These are phyloP conservation scores for Sicyos baderoa DNA, from an alignment of 306 rosid species.

Conservation along the genomic window DNA sequence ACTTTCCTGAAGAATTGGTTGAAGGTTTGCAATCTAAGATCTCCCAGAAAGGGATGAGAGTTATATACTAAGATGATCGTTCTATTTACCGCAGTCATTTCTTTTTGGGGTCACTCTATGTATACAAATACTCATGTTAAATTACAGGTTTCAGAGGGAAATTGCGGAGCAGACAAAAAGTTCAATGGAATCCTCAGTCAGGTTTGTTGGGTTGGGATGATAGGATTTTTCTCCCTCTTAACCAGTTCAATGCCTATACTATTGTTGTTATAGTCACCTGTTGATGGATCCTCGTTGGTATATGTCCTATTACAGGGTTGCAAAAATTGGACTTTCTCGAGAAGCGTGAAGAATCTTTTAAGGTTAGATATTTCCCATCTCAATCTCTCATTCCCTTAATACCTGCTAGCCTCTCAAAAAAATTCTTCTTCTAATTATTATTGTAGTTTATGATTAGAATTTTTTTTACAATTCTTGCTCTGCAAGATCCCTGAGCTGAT, in stretches of 20 bases:
- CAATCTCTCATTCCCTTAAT: background rate
- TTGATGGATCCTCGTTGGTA: constrained; percentile 6
- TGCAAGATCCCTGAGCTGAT: background rate
- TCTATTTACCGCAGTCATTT: background rate
- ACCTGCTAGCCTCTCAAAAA: background rate
- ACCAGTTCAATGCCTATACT: background rate
- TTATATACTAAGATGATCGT: background rate
- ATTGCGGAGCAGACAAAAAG: constrained; percentile 8
- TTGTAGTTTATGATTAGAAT: background rate
- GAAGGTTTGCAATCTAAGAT: constrained; percentile 16
- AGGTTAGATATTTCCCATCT: constrained; percentile 9
- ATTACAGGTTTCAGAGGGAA: constrained; percentile 23
- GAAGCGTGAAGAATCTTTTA: constrained; percentile 20
- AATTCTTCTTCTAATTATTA: background rate
- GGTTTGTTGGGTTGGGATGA: constrained; percentile 18
- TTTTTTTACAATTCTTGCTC: background rate
- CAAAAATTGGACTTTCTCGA: constrained; percentile 17
- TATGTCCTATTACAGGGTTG: constrained; percentile 12
- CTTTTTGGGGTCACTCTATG: background rate
- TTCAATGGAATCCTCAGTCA: constrained; percentile 23
- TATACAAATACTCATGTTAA: too few relatives aligned
- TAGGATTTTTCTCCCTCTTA: background rate
- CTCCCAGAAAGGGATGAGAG: background rate
- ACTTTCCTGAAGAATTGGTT: constrained; percentile 23
- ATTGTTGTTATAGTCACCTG: constrained; percentile 1